These are phyloP conservation scores for Citrus mangshanensis DNA, from an alignment of 345 rosid genomes.

Conservation along the genomic window DNA sequence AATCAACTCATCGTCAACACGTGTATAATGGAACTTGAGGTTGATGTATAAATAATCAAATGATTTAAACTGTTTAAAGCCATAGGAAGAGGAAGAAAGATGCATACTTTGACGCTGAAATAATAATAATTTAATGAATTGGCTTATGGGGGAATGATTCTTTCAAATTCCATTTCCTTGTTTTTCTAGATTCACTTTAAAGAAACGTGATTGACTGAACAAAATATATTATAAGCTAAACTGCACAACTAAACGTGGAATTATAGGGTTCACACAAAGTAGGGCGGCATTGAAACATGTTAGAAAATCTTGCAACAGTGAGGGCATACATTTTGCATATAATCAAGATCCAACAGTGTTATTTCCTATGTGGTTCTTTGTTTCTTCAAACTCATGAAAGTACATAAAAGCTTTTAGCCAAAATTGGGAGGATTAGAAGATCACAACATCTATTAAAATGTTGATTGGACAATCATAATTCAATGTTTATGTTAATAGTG, in stretches of 20 bases:
- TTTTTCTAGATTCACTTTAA: constrained; percentile 18
- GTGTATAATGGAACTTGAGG: constrained; percentile 14
- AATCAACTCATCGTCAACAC: constrained; percentile 17
- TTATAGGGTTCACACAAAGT: background rate
- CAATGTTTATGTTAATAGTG: background rate
- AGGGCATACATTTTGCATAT: background rate
- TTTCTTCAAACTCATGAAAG: constrained; percentile 1
- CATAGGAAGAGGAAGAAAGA: constrained; percentile 39
- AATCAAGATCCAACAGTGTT: background rate
- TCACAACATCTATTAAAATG: background rate
- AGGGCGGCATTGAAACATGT: constrained; percentile 10
- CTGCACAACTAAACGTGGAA: constrained; percentile 16
- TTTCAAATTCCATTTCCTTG: background rate
- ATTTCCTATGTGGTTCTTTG: background rate
- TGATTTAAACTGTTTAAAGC: constrained; percentile 16
- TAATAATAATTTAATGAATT: background rate
- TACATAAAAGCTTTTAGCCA: background rate
- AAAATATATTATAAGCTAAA: constrained; percentile 23
- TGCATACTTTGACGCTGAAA: constrained; percentile 12
- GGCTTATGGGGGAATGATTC: constrained; percentile 12
- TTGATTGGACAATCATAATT: background rate
- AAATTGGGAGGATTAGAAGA: background rate
- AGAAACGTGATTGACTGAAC: constrained; percentile 60
- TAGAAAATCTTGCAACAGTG: background rate
- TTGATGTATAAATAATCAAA: background rate